Conservation (phyloP, 306 rosid species). For the Cucumis cinereus region DNA sequence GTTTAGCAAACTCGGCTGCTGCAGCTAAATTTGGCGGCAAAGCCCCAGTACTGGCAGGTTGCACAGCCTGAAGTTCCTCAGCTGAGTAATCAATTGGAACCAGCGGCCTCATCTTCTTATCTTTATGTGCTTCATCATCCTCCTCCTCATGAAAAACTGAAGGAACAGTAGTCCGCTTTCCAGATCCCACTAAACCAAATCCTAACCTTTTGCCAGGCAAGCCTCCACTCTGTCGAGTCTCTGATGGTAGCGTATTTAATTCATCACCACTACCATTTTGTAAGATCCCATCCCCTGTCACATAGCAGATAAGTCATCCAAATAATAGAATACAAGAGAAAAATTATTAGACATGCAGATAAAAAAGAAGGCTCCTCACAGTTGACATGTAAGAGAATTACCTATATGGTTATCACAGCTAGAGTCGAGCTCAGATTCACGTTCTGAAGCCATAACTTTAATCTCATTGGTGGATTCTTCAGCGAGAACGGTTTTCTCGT, state of each 20-base stretch:
- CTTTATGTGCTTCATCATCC: constrained; percentile 88
- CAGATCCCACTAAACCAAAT: constrained; percentile 91
- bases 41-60: constrained; percentile 49
- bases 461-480: constrained; percentile 36
- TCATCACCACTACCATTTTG: constrained; percentile 46
- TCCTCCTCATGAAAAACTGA: constrained; percentile 93
- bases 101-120: constrained; percentile 93
- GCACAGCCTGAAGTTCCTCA: constrained; percentile 89
- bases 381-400: constrained; percentile 7
- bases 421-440: constrained; percentile 27
- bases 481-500: constrained; percentile 22
- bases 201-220: constrained; percentile 81
- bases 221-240: constrained; percentile 47
- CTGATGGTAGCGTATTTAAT: constrained; percentile 36
- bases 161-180: constrained; percentile 82
- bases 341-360: not conserved
- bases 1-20: constrained; percentile 98
- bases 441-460: constrained; percentile 28
- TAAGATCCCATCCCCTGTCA: constrained; percentile 43
- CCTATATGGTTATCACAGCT: constrained; percentile 43
- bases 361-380: not conserved
- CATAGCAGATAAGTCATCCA: constrained; percentile 7
- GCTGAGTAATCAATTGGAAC: constrained; percentile 98
- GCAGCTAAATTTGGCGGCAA: constrained; percentile 81
- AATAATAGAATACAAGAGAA: constrained; percentile 1